Evolutionary conservation across 768 basidiomycete genomes (phyloP), one percentile per base, ranked within the genome.

Genomic region (Lactarius evosmus): DNA sequence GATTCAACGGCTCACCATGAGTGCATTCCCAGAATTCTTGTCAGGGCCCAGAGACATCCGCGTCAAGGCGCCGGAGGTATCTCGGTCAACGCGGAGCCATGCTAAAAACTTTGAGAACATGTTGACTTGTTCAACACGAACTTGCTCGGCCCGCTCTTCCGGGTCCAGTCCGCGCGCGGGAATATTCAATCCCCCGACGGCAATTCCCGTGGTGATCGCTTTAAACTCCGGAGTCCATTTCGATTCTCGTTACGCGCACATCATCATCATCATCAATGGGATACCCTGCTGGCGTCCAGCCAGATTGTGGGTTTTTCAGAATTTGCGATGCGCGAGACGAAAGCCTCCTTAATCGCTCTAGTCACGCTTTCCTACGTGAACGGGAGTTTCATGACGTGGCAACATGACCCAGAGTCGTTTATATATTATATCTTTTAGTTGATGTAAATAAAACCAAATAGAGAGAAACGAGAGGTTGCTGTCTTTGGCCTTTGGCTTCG

Each of bases 321-420:
- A 22, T 67, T 66, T 57, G 65, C 69, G 73, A 74, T 79, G 85
- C 84, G 79, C 74, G 67, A 82, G 81, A 88, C 60, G 56, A 57
- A 77, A 51, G 85, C 89, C 89, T 80, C 79, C 74, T 84, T 91
- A 91, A 92, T 91, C 89, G 83, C 89, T 91, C 87, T 79, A 74
- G 85, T 85, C 85, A 82, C 88, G 78, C 73, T 61, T 72, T 72
- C 67, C 77, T 73, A 91, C 86, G 87, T 82, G 70, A 85, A 83
- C 77, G 82, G 82, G 88, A 88, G 89, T 91, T 92, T 92, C 89
- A 91, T 91, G 86, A 78, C 78, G 83, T 75, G 89, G 89, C 87
- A 63, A 89, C 80, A 89, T 65, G 8, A 12, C 8, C 30, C n/a
- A 5, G 7, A 27, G 9, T 38, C 22, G 25, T n/a, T n/a, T 5